Evolutionary conservation across 106 monocot genomes (phyloP), one percentile per base, ranked within the genome.

Genomic region (Gastrodia elata): DNA sequence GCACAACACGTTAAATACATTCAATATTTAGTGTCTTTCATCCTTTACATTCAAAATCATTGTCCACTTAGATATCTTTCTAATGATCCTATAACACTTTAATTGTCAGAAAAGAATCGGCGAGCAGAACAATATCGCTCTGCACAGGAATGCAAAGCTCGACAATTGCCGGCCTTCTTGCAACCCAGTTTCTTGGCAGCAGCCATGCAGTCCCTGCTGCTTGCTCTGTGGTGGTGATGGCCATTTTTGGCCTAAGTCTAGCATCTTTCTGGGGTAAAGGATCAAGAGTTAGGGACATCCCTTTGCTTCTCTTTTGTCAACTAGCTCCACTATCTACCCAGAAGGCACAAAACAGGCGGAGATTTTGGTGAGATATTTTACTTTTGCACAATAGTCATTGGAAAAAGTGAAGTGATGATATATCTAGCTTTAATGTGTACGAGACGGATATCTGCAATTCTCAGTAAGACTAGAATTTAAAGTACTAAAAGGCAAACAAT

Each of bases 61-160:
- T 52, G 20, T 52, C n/a, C 59, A 9, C 24, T 25, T 32, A 6
- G 32, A 15, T 13, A 61, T 26, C n/a, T n/a, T 59, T 8, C 30
- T 61, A 2, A 9, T 32, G 61, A 30, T 16, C 52, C 39, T 38
- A 35, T 26, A 16, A 35, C 59, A 35, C 59, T 30, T 0, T 38
- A 9, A 14, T 73, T 68, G 28, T 34, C 82, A 98, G 98, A 91
- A 85, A 98, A 14, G 98, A 98, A 77, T 61, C 72, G 11, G 88
- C 72, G 11, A 82, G 87, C 58, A 84, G 88, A 65, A 93, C 93
- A 10, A 91, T 98, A 75, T 93, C 98, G 14, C 64, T 98, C 14
- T 98, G 98, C 71, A 98, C 98, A 2, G 93, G 98, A 18, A 98
- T 98, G 98, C 98, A 98, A 77, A 98, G 98, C 74, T 98, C 98